Evolutionary conservation across 73 alveolate species (phyloP), one percentile per base, ranked within the genome.

Genomic region (Blepharisma japonicum): DNA sequence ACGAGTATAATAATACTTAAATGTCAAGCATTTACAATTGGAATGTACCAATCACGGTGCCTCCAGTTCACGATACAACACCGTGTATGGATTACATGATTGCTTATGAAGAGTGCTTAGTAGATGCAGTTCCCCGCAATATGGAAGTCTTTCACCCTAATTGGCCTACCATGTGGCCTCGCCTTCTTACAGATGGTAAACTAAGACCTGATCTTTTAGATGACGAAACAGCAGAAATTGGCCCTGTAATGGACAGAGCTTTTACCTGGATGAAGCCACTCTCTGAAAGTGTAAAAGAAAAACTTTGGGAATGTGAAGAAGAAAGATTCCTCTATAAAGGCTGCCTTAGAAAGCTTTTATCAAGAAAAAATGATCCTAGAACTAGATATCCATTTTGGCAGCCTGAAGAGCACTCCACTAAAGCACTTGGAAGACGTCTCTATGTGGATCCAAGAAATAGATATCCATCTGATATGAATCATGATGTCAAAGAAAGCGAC

Each of bases 71-170:
- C 45, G 88, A 81, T 23, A 81, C 88, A 71, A 81, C 88, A 7
- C 88, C 88, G 18, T 90, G 98, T 72, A 77, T 92, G 82, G 86
- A 86, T 45, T 90, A 92, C 82, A 61, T 92, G 87, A 77, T 81
- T 80, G 96, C 89, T 68, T 92, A 92, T 86, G 98, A 92, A 87
- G 98, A 92, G 83, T 92, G 98, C 86, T 91, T 90, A 49, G 86
- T 92, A 46, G 98, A 89, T 18, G 96, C 84, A 55, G 78, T 55
- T 61, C 80, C 78, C 38, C 77, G 74, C 46, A 45, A 80, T 68
- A 47, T 66, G 70, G 91, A 84, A 84, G 77, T 84, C 21, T 45
- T 84, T 70, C 91, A 84, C 49, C 91, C 91, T 42, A 45, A 77
- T 46, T 84, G 91, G 91, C 91, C 91, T 25, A 77, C 91, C 32